Conservation (phyloP, 768 basidiomycete species). For the Xanthoconium purpureum region DNA sequence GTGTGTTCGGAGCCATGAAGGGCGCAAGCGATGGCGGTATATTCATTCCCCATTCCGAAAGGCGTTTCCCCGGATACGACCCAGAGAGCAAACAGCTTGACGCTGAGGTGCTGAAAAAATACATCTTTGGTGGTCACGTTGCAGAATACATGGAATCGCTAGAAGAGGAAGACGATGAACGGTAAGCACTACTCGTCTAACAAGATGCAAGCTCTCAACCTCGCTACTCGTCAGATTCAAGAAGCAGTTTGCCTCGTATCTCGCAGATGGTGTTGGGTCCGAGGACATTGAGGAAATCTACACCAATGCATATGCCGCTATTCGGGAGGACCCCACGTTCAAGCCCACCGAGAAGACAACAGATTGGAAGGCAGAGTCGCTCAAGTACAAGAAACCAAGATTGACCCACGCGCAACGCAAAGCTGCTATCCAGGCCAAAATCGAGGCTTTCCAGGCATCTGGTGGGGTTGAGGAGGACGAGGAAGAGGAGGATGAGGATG, state of each 20-base stretch:
- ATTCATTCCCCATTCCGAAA: conserved; percentile 96
- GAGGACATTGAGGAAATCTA: conserved; percentile 98
- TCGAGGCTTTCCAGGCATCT: conserved; percentile 82
- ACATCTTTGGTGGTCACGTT: conserved; percentile 96
- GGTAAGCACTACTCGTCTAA: conserved; percentile 42
- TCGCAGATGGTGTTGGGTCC: conserved; percentile 91
- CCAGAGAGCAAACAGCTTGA: conserved; percentile 90
- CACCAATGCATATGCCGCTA: conserved; percentile 88
- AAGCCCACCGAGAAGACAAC: conserved; percentile 83
- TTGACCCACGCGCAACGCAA: conserved; percentile 78
- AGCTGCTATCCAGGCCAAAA: conserved; percentile 80
- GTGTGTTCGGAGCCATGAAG: conserved; percentile 98
- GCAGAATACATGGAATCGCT: conserved; percentile 99
- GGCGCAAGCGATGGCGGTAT: conserved; percentile 97
- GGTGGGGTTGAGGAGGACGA: conserved; percentile 46
- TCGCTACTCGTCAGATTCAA: conserved; percentile 65
- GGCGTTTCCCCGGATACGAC: conserved; percentile 98
- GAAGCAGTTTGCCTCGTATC: conserved; percentile 94
- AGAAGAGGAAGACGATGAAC: conserved; percentile 99
- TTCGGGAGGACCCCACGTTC: conserved; percentile 92
- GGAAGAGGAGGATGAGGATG: conserved; percentile 39
- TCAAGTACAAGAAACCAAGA: conserved; percentile 65
- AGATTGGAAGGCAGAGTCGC: conserved; percentile 87
- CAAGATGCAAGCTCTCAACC: conserved; percentile 1
- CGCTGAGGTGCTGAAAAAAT: conserved; percentile 92